These are phyloP conservation scores for Symbiodinium pilosum DNA, from an alignment of 73 alveolate genomes.

Conservation along the genomic window DNA sequence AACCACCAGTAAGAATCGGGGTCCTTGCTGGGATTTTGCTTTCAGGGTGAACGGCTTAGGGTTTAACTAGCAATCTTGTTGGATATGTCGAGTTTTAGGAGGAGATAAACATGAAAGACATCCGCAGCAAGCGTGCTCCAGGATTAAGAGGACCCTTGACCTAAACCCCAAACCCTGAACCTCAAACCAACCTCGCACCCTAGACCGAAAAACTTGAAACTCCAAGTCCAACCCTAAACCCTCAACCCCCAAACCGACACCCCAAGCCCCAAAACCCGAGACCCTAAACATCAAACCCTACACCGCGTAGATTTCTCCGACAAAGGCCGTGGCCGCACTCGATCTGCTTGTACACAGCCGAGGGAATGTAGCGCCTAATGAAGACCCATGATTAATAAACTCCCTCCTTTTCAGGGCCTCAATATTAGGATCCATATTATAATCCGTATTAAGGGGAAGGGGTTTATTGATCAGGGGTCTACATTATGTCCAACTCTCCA, in stretches of 20 bases:
- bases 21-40: too few species aligned
- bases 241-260: background rate
- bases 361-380: conserved; percentile 69
- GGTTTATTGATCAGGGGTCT: background rate
- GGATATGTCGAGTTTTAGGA: too few species aligned
- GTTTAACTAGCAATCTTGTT: too few species aligned
- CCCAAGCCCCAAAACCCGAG: background rate
- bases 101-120: too few species aligned
- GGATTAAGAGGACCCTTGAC: too few species aligned
- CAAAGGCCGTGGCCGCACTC: conserved; percentile 72
- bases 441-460: background rate
- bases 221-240: background rate
- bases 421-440: too few species aligned
- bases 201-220: background rate
- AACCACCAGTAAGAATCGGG: too few species aligned
- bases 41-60: too few species aligned
- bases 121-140: too few species aligned
- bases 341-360: conserved; percentile 91
- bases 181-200: background rate
- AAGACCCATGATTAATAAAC: background rate
- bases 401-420: background rate
- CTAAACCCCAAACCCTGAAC: background rate
- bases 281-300: background rate
- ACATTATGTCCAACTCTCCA: too few species aligned
- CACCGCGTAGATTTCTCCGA: too few species aligned